Conservation (phyloP, 306 rosid genomes). For the Rubus parviflorus region DNA sequence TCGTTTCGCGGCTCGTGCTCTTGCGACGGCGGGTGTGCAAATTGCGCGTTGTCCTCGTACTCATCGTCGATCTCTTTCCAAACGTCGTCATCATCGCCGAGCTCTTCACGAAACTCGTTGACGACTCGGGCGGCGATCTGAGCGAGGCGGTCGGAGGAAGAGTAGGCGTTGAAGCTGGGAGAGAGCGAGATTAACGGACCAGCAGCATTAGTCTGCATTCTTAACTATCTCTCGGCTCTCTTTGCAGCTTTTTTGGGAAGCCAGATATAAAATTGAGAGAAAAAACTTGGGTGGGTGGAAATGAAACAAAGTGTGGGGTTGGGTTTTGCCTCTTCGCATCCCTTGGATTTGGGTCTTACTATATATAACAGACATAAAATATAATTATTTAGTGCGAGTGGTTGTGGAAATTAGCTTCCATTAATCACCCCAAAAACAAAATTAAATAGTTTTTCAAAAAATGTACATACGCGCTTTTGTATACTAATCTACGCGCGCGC, state of each 20-base stretch:
- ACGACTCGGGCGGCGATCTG: conserved; percentile 79
- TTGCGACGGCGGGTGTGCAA: background rate
- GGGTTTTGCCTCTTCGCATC: background rate
- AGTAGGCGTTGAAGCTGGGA: conserved; percentile 73
- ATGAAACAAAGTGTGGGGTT: conserved; percentile 26
- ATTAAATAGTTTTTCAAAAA: background rate
- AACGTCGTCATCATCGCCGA: background rate
- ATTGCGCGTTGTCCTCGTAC: background rate
- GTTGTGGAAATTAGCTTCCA: conserved; percentile 14
- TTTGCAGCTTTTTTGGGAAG: background rate
- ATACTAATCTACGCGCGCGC: too few relatives aligned
- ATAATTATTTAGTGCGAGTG: background rate
- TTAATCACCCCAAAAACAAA: too few relatives aligned
- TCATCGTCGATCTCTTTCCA: background rate
- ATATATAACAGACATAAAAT: background rate
- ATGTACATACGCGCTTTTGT: too few relatives aligned
- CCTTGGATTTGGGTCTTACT: background rate
- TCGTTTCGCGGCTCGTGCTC: background rate
- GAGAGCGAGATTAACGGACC: conserved; percentile 41
- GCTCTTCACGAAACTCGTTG: conserved; percentile 42
- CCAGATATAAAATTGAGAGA: background rate
- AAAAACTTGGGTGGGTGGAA: conserved; percentile 15
- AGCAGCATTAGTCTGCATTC: conserved; percentile 35
- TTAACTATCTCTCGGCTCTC: background rate
- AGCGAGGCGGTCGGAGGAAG: conserved; percentile 51